phyloP scores from a whole-genome alignment of 2,329 filamentous ascomycete species.

The Mycosphaerella arachidis region DNA sequence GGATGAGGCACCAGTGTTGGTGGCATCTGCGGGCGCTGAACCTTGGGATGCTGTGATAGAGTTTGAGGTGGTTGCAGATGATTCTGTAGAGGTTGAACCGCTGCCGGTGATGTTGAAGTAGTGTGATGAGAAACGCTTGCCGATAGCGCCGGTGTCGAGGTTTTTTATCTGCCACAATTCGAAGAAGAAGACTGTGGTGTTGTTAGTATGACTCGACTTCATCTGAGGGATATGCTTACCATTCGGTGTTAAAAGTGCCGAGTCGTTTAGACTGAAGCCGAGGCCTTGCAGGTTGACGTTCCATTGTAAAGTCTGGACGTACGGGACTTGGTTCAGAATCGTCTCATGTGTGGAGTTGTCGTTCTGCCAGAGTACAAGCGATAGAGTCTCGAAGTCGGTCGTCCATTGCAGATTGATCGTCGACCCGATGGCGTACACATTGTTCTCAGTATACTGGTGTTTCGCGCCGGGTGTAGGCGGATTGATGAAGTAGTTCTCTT shows the following conservation, averaged over 20 bases:
- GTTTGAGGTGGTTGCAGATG: not conserved
- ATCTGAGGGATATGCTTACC: not conserved
- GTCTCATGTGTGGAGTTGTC: not conserved
- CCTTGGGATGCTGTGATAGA: not conserved
- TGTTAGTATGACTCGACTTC: not conserved
- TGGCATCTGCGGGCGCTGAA: not conserved
- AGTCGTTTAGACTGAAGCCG: not conserved
- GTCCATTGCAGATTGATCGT: not conserved
- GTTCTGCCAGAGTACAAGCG: not conserved
- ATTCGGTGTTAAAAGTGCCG: not conserved
- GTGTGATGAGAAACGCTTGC: not conserved
- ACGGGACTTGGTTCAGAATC: not conserved
- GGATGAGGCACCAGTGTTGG: not conserved
- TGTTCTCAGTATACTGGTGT: not conserved
- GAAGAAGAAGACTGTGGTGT: not conserved
- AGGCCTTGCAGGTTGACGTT: not conserved
- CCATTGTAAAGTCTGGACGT: not conserved
- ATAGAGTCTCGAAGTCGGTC: not conserved
- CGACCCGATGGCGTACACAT: not conserved
- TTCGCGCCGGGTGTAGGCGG: not conserved
- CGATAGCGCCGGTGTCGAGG: not conserved
- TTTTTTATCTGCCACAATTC: not conserved
- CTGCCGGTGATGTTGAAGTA: slow-evolving; percentile 2
- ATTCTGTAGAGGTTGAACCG: not conserved
- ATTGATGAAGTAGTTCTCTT: slow-evolving; percentile 1